Evolutionary conservation across 2,329 filamentous ascomycete genomes (phyloP), one percentile per base, ranked within the genome.

Genomic region (Rhytidhysteron rufulum): DNA sequence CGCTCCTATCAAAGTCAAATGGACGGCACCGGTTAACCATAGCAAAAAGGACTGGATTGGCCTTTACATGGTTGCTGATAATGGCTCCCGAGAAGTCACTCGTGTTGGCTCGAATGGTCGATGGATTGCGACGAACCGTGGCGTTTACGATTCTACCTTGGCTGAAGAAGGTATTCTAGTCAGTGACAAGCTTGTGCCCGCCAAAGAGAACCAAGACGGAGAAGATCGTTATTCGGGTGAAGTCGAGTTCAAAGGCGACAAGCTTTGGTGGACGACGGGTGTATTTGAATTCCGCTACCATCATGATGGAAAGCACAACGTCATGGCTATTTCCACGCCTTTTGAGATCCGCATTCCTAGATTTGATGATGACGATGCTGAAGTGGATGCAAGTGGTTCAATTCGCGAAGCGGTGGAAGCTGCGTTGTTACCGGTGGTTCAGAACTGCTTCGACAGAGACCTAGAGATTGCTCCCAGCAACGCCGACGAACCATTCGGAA

Each of bases 221-320:
- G 71, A 74, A 3, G 75, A 86, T 42, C 75, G 83, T 49, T 78
- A 88, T 4, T 76, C 79, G 10, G 93, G 93, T 31, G 88, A 95
- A 62, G 83, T 97, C 57, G 67, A 88, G 10, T 97, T 98, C 60
- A 75, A 83, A 8, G 90, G 93, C 34, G 90, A 97, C 69, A 95
- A 95, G 68, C 77, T 96, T 2, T 98, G 88, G 84, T 98, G 93
- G 93, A 95, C 86, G 0, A 86, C 91, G 45, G 93, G 93, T 40
- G 86, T 94, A 3, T 98, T 95, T 58, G 93, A 98, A 60, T 94
- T 98, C 72, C 83, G 93, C 30, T 96, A 96, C 68, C 93, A 98
- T 67, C 93, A 98, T 66, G 84, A 88, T 52, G 89, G 89, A 41
- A 86, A 85, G 55, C 89, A 98, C 68, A 88, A 86, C 51, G 90